Base-by-base conservation (phyloP, 768 basidiomycete species). In the Atractiella rhizophila region DNA sequence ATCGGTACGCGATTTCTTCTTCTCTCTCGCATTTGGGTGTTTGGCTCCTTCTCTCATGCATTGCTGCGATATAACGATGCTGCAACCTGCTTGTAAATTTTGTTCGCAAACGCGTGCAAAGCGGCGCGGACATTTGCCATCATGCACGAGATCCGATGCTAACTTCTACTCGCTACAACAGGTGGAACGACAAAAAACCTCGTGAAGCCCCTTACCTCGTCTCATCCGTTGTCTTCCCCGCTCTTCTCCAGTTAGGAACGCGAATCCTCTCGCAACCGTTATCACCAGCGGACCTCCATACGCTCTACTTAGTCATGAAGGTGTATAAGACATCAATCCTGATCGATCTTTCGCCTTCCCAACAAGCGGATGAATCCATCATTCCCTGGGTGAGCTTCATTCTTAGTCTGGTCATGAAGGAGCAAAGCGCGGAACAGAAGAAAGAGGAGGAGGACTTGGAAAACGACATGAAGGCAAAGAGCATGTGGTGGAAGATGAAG, bases 401-500 rank as follows among this genome's bases (percentile, higher is more conserved):
- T 32, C 82, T 85, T n/a, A 73, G 38, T 28, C 33, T 41, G 19
- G 28, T 37, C 15, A 23, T 44, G 7, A 23, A 36, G 21, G 28
- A 42, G 4, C 36, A 39, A n/a, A 35, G 35, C 4, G 31, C 41
- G 27, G 45, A 44, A 7, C 28, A 40, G 23, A 45, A 48, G 28
- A 21, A 35, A 20, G 47, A 48, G 24, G 47, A 47, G 13, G 26
- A 45, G 20, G 44, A 48, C 29, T 18, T 30, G 29, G 13, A 35
- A 13, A 35, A 35, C n/a, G 11, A 75, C 47, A 59, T 80, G 31
- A 63, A 66, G 43, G 79, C 83, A 60, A 65, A 64, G 35, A 69
- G 65, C 34, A 76, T 79, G 51, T 88, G 83, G 82, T 81, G 80
- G 76, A 75, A 74, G 55, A 68, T 75, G 8, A 86, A 86, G 62